phyloP scores from a whole-genome alignment of 2,329 filamentous ascomycete genomes.

The Ceratocystis eucalypticola region DNA sequence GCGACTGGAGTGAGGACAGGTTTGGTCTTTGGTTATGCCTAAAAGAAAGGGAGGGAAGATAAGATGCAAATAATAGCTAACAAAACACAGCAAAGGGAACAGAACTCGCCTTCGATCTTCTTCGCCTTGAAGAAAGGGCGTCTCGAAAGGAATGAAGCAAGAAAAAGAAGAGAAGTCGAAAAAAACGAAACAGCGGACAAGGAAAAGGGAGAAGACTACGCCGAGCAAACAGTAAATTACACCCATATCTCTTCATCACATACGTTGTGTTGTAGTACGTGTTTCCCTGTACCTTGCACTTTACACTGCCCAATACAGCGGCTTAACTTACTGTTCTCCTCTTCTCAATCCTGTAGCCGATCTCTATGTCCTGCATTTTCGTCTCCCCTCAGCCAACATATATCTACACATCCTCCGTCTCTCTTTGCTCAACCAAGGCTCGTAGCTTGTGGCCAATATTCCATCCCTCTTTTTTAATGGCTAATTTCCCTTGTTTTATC shows the following conservation, averaged over 20 bases:
- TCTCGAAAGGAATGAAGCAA: not conserved
- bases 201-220: not conserved
- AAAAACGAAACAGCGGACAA: not conserved
- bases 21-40: not conserved
- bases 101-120: too few relatives aligned
- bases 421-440: not conserved
- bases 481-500: not conserved
- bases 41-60: not conserved
- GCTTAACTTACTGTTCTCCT: too few relatives aligned
- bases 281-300: not conserved
- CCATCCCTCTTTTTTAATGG: not conserved
- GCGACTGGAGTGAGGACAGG: not conserved
- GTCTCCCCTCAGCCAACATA: too few relatives aligned
- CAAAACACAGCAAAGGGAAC: not conserved
- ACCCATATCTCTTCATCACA: not conserved
- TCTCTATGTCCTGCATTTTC: too few relatives aligned
- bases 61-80: not conserved
- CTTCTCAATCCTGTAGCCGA: too few relatives aligned
- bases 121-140: too few relatives aligned
- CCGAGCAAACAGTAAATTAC: not conserved
- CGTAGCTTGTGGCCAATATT: not conserved
- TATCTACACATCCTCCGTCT: not conserved
- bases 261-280: not conserved
- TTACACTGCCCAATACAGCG: too few relatives aligned
- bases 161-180: not conserved